Percentiles rank a stretch among this genome's conserved stretches.
phyloP scores from a whole-genome alignment of 371 early-diverging fungal genomes.

The Smittium culicis region DNA sequence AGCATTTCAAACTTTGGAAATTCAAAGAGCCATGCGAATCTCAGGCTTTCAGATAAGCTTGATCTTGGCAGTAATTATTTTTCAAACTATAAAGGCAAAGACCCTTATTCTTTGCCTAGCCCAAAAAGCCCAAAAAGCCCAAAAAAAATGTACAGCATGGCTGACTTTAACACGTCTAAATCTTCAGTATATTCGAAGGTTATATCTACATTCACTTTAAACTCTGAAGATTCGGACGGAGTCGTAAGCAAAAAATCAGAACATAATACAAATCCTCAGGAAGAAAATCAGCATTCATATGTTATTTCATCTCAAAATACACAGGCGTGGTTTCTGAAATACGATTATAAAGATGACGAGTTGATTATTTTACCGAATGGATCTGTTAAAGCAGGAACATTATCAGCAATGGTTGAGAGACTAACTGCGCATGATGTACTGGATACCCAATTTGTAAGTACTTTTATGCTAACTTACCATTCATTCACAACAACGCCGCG shows the following conservation, averaged over 20 bases:
- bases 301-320: constrained; percentile 11
- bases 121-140: neutral
- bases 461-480: constrained; percentile 81
- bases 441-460: constrained; percentile 64
- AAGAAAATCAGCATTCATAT: neutral
- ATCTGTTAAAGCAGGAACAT: constrained; percentile 76
- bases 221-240: neutral
- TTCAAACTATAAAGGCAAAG: too few species aligned
- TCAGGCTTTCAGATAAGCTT: too few species aligned
- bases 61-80: too few species aligned
- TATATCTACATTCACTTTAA: neutral
- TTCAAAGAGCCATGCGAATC: too few species aligned
- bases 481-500: constrained; percentile 64
- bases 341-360: constrained; percentile 55
- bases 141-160: neutral
- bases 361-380: constrained; percentile 72
- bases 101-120: too few species aligned
- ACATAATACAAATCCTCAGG: neutral
- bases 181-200: neutral
- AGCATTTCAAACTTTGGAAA: too few species aligned
- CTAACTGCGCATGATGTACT: constrained; percentile 70
- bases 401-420: constrained; percentile 65
- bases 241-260: neutral
- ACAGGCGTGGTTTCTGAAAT: constrained; percentile 51
- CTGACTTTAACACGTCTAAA: neutral